Percentiles rank a stretch among this genome's conserved stretches.
Evolutionary conservation across 805 yeast species (phyloP).

Genomic region (Kluyveromyces wickerhamii): DNA sequence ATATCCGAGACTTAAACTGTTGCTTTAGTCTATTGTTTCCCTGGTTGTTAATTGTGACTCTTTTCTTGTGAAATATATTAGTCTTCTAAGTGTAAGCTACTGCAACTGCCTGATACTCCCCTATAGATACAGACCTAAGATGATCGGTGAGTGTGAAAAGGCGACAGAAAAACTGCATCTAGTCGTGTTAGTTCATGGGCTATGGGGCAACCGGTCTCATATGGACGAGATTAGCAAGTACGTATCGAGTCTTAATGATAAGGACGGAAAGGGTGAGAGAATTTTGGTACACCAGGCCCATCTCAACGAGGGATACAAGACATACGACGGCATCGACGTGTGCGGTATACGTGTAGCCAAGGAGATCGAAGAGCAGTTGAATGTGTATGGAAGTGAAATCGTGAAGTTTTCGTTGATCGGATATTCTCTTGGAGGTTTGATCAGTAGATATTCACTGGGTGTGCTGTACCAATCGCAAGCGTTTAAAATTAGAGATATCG

Average conservation of each 20-base stretch:
- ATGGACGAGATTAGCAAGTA: constrained; percentile 52
- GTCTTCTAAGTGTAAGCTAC: too few relatives aligned
- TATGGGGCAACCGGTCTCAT: constrained; percentile 74
- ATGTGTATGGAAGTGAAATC: constrained; percentile 10
- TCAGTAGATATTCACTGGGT: constrained; percentile 73
- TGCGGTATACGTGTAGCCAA: constrained; percentile 70
- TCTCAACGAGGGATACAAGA: constrained; percentile 62
- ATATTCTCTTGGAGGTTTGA: constrained; percentile 79
- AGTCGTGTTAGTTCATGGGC: constrained; percentile 55
- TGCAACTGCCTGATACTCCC: too few relatives aligned
- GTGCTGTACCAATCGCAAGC: constrained; percentile 48
- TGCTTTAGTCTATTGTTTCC: too few relatives aligned
- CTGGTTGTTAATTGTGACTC: too few relatives aligned
- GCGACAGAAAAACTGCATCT: constrained; percentile 40
- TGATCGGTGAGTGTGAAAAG: too few relatives aligned
- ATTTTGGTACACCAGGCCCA: constrained; percentile 30
- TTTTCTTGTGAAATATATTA: too few relatives aligned
- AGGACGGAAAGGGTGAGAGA: constrained; percentile 13
- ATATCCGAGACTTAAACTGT: too few relatives aligned
- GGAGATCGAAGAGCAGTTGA: constrained; percentile 46
- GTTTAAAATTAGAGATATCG: constrained; percentile 36
- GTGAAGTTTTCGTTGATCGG: constrained; percentile 69
- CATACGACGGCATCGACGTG: constrained; percentile 82
- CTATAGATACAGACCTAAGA: too few relatives aligned
- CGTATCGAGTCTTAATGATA: constrained; percentile 29